These are phyloP conservation scores for Panicum hallii DNA, from an alignment of 202 grass and related monocot species.

Conservation along the genomic window DNA sequence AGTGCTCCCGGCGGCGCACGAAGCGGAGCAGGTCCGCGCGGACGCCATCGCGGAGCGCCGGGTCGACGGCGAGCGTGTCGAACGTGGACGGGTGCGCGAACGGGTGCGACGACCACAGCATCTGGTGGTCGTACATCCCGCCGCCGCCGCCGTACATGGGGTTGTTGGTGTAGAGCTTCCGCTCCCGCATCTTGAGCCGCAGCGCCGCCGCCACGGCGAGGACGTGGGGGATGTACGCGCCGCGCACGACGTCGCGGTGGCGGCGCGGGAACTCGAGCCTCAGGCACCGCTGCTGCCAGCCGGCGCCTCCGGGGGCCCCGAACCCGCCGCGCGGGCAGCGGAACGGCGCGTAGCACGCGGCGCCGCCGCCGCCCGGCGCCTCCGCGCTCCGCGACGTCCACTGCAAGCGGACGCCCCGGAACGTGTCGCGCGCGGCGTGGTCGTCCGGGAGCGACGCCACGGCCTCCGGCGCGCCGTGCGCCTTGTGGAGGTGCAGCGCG, in stretches of 20 bases:
- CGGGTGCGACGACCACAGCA: conserved; percentile 57
- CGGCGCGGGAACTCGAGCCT: conserved; percentile 56
- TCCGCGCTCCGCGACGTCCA: conserved; percentile 54
- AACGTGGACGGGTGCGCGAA: conserved; percentile 76
- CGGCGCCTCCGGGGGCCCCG: not conserved
- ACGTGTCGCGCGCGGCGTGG: conserved; percentile 62
- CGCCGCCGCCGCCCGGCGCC: too few species aligned
- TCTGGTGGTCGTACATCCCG: conserved; percentile 44
- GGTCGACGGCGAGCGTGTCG: conserved; percentile 72
- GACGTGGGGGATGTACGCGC: conserved; percentile 55
- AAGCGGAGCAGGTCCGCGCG: conserved; percentile 64
- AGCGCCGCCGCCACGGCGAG: conserved; percentile 51
- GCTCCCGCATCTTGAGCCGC: conserved; percentile 53
- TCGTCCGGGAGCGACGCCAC: conserved; percentile 59
- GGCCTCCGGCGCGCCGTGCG: not conserved
- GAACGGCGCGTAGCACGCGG: not conserved
- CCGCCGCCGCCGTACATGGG: not conserved
- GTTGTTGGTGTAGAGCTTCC: conserved; percentile 67
- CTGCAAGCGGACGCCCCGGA: conserved; percentile 42
- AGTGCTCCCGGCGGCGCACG: conserved; percentile 49
- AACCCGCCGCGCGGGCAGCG: not conserved
- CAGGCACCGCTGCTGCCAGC: conserved; percentile 35
- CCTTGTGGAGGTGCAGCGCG: not conserved
- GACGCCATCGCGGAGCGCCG: conserved; percentile 52
- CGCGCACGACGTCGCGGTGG: conserved; percentile 48